A percentile compares a stretch with the other conserved stretches of the same genome.
Evolutionary conservation across 2,329 filamentous ascomycete genomes (phyloP).

Genomic region (Cladophialophora yegresii): DNA sequence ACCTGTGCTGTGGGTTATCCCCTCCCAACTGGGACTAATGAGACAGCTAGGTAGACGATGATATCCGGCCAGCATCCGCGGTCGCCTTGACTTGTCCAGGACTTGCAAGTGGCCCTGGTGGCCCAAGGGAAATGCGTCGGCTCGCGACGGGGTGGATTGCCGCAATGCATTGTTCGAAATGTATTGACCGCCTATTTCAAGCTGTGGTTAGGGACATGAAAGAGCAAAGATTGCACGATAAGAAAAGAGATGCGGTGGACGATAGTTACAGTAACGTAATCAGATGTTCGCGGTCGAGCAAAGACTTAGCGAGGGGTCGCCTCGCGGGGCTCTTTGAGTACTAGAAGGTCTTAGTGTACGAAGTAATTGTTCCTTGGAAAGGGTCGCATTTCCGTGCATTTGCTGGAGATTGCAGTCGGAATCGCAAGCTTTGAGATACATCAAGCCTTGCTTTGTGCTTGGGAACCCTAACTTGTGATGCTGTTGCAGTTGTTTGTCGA

Average conservation of each 20-base stretch:
- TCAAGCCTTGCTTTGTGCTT: not conserved
- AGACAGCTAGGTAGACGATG: slow-evolving; percentile 1
- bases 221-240: not conserved
- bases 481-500: not conserved
- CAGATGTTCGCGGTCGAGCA: not conserved
- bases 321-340: slow-evolving; percentile 9
- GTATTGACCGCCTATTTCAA: slow-evolving; percentile 17
- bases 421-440: slow-evolving; percentile 4
- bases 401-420: slow-evolving; percentile 11
- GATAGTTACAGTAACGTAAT: slow-evolving; percentile 6
- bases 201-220: not conserved
- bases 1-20: slow-evolving; percentile 10
- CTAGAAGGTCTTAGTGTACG: not conserved
- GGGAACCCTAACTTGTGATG: not conserved
- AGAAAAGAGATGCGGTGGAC: not conserved
- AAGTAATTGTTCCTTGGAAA: not conserved
- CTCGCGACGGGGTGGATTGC: slow-evolving; percentile 4
- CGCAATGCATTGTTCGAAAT: slow-evolving; percentile 21
- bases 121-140: not conserved
- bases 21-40: slow-evolving; percentile 19
- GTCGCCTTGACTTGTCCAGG: not conserved
- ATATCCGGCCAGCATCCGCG: not conserved
- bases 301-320: slow-evolving; percentile 2
- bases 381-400: not conserved
- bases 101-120: slow-evolving; percentile 3